Conservation (phyloP, 129 eudicot species). For the Kitagawia praeruptora region DNA sequence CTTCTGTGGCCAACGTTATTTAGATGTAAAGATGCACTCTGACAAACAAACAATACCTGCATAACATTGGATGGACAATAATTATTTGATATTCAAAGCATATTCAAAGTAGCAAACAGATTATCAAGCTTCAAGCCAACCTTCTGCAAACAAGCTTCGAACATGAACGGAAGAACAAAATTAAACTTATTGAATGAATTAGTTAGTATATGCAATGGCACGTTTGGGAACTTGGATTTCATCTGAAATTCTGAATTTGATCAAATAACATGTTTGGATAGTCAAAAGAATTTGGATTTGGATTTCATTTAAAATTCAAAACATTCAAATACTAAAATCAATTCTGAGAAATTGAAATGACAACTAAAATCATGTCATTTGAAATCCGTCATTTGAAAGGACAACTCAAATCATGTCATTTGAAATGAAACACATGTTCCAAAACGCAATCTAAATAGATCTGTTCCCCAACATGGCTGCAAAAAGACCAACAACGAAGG, state of each 20-base stretch:
- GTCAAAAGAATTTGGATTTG: too few relatives aligned
- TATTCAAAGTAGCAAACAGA: background rate
- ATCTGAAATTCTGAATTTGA: too few relatives aligned
- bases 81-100: background rate
- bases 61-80: background rate
- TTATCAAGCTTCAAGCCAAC: background rate
- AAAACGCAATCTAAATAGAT: too few relatives aligned
- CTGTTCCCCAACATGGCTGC: background rate
- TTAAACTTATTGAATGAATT: background rate
- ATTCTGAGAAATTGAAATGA: too few relatives aligned
- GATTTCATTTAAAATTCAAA: too few relatives aligned
- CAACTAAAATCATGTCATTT: too few relatives aligned
- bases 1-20: background rate
- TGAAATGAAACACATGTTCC: too few relatives aligned
- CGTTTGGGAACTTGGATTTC: too few relatives aligned
- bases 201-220: background rate
- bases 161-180: background rate
- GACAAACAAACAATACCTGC: background rate
- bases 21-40: background rate
- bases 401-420: too few relatives aligned
- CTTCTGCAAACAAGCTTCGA: background rate
- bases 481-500: background rate
- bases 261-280: too few relatives aligned
- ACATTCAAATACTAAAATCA: too few relatives aligned
- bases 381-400: too few relatives aligned